phyloP scores from a whole-genome alignment of 352 stramenopile species.

The Phytopythium oedochilum region DNA sequence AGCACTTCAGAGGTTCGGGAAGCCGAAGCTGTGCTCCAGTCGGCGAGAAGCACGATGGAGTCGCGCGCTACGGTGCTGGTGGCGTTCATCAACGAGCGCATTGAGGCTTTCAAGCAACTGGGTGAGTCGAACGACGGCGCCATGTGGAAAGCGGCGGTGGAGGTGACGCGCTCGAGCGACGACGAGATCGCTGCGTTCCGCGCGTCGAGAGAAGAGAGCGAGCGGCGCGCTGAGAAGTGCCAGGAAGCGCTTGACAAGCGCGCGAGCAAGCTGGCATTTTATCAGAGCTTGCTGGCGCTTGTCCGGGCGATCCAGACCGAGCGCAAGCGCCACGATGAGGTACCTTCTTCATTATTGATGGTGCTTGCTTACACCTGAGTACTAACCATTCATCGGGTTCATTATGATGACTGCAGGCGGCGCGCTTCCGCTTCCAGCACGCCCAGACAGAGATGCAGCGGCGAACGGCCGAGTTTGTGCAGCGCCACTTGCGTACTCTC shows the following conservation, averaged over 20 bases:
- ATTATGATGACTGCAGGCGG: neutral
- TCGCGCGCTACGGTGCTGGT: constrained; percentile 23
- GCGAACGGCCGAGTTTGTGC: constrained; percentile 7
- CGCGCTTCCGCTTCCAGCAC: constrained; percentile 20
- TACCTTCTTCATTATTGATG: neutral
- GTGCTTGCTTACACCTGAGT: too few species aligned
- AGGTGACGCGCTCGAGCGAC: constrained; percentile 32
- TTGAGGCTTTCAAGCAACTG: constrained; percentile 18
- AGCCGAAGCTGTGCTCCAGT: constrained; percentile 14
- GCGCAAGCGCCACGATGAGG: constrained; percentile 12
- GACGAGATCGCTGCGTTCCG: constrained; percentile 25
- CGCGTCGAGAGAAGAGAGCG: constrained; percentile 19
- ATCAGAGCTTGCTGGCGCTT: constrained; percentile 25
- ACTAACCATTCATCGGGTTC: too few species aligned
- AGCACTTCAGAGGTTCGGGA: constrained; percentile 18
- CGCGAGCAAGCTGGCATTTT: constrained; percentile 23
- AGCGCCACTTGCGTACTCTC: constrained; percentile 31
- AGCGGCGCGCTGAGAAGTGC: constrained; percentile 13
- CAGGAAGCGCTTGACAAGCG: constrained; percentile 10
- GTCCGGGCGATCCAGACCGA: constrained; percentile 20
- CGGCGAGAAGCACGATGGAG: constrained; percentile 24
- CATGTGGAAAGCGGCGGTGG: constrained; percentile 22
- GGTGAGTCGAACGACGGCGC: constrained; percentile 29
- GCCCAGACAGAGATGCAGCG: constrained; percentile 9
- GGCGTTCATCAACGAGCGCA: constrained; percentile 18